phyloP scores from a whole-genome alignment of 345 rosid genomes.

The Kandelia obovata region DNA sequence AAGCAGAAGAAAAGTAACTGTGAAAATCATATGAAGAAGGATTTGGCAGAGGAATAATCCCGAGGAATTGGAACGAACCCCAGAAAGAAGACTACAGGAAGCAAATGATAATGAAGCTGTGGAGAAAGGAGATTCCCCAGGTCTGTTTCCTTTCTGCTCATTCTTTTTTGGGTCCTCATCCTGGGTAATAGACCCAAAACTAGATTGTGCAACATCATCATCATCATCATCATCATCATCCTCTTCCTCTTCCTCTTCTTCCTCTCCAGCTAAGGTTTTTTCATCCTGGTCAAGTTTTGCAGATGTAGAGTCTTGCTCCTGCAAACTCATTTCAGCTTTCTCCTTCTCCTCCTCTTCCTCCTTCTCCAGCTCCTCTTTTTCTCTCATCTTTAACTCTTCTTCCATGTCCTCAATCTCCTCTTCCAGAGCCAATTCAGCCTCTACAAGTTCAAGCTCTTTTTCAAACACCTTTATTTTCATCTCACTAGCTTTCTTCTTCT shows the following conservation, averaged over 20 bases:
- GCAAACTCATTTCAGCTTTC: constrained; percentile 49
- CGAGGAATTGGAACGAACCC: constrained; percentile 39
- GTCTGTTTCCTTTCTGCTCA: constrained; percentile 41
- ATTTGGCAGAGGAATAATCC: background rate
- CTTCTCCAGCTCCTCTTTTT: constrained; percentile 62
- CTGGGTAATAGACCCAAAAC: constrained; percentile 67
- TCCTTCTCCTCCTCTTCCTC: constrained; percentile 62
- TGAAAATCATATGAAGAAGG: too few species aligned
- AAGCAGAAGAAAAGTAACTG: too few species aligned
- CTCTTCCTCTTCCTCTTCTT: constrained; percentile 27
- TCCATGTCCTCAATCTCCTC: constrained; percentile 90
- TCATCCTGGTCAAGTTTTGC: constrained; percentile 29
- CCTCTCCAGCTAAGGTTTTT: constrained; percentile 34
- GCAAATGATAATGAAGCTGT: constrained; percentile 70
- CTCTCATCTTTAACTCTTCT: constrained; percentile 56
- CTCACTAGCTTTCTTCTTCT: constrained; percentile 61
- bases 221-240: constrained; percentile 41
- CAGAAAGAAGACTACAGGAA: constrained; percentile 59
- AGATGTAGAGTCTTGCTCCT: constrained; percentile 46
- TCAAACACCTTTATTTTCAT: constrained; percentile 54
- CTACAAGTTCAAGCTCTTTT: constrained; percentile 70
- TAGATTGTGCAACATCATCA: constrained; percentile 54
- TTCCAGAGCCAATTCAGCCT: constrained; percentile 81
- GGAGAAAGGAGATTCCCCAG: constrained; percentile 57
- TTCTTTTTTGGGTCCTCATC: constrained; percentile 31